phyloP scores from a whole-genome alignment of 2,329 filamentous ascomycete species.

The Monilinia fructigena region DNA sequence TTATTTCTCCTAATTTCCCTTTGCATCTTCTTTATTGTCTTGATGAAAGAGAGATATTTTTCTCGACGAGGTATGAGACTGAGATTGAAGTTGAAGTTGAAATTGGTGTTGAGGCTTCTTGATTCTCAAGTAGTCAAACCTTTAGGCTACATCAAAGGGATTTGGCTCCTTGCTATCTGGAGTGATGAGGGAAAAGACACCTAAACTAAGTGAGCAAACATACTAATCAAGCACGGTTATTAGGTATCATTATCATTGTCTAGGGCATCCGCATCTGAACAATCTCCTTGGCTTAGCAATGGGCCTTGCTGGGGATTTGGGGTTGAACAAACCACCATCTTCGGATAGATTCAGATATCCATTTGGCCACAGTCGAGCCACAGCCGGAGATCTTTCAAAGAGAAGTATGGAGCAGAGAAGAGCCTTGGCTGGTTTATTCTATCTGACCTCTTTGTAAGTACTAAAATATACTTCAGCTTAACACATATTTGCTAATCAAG shows the following conservation, averaged over 20 bases:
- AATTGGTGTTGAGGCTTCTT: not conserved
- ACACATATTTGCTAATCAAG: not conserved
- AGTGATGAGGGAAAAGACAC: not conserved
- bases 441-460: constrained; percentile 19
- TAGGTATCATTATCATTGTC: constrained; percentile 24
- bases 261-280: constrained; percentile 18
- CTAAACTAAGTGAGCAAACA: not conserved
- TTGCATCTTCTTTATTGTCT: too few relatives aligned
- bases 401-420: constrained; percentile 18
- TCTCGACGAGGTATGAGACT: too few relatives aligned
- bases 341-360: constrained; percentile 16
- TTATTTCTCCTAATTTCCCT: not conserved
- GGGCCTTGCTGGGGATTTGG: constrained; percentile 7
- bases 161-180: not conserved
- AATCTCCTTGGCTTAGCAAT: constrained; percentile 17
- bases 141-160: not conserved
- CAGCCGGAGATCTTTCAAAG: not conserved
- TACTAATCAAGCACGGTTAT: not conserved
- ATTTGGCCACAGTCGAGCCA: constrained; percentile 7
- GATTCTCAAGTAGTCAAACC: too few relatives aligned
- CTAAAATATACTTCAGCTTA: not conserved
- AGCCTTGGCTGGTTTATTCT: constrained; percentile 16
- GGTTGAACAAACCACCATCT: constrained; percentile 12
- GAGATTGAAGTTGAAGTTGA: too few relatives aligned
- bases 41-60: too few relatives aligned